Percentiles rank a stretch among this genome's conserved stretches.
These are phyloP conservation scores for Tetrapisispora fleetii DNA, from an alignment of 805 yeast genomes.

Conservation along the genomic window DNA sequence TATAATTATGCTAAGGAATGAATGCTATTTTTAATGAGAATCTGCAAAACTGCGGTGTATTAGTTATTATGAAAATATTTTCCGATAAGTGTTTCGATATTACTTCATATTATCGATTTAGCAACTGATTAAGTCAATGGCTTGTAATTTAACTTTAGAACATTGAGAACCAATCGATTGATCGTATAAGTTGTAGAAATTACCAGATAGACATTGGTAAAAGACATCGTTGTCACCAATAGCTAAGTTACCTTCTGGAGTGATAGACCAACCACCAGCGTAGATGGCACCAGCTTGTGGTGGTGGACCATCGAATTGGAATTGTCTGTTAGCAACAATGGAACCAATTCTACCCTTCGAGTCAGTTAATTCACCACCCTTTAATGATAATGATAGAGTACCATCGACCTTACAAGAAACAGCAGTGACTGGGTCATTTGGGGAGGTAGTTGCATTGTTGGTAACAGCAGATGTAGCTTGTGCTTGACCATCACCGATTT, in stretches of 20 bases:
- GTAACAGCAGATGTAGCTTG: constrained; percentile 19
- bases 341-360: constrained; percentile 51
- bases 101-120: constrained; percentile 3
- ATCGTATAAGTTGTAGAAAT: constrained; percentile 58
- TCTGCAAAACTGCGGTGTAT: constrained; percentile 1
- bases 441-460: constrained; percentile 26
- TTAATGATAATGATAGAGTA: constrained; percentile 41
- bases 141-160: constrained; percentile 41
- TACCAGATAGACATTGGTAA: constrained; percentile 57
- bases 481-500: constrained; percentile 30
- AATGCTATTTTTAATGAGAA: constrained; percentile 1
- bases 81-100: not conserved
- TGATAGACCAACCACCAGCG: constrained; percentile 49
- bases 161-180: constrained; percentile 45
- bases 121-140: constrained; percentile 38
- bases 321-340: constrained; percentile 61
- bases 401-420: constrained; percentile 29
- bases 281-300: constrained; percentile 57
- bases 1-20: constrained; percentile 2
- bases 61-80: not conserved
- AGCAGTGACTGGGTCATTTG: constrained; percentile 15
- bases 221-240: constrained; percentile 44
- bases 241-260: constrained; percentile 44
- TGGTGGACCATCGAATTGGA: constrained; percentile 66
- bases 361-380: constrained; percentile 40